These are phyloP conservation scores for Pouteria glomerata DNA, from an alignment of 148 eudicot species.

Conservation along the genomic window DNA sequence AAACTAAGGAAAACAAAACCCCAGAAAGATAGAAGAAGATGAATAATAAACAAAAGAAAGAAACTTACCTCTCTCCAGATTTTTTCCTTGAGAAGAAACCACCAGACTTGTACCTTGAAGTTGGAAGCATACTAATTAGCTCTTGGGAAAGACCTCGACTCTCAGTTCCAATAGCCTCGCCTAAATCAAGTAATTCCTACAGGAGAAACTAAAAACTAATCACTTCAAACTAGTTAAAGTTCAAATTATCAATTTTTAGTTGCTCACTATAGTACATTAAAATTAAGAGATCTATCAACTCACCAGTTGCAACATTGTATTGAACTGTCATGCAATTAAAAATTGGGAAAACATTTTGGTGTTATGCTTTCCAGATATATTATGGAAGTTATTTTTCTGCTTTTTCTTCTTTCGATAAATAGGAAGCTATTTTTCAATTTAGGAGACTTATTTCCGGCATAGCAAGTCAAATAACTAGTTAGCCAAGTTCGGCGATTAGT, in stretches of 20 bases:
- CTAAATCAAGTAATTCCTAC: constrained; percentile 71
- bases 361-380: too few relatives aligned
- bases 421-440: too few relatives aligned
- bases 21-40: neutral
- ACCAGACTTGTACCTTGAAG: constrained; percentile 61
- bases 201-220: neutral
- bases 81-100: constrained; percentile 66
- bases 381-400: too few relatives aligned
- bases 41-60: neutral
- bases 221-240: neutral
- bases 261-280: neutral
- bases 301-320: too few relatives aligned
- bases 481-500: too few relatives aligned
- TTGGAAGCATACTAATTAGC: constrained; percentile 61
- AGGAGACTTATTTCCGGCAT: too few relatives aligned
- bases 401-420: too few relatives aligned
- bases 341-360: too few relatives aligned
- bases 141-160: constrained; percentile 69
- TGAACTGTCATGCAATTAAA: too few relatives aligned
- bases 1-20: neutral
- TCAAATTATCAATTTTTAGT: neutral
- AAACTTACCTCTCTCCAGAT: constrained; percentile 51
- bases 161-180: constrained; percentile 72
- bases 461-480: too few relatives aligned
- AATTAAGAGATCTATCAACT: neutral